Evolutionary conservation across 148 eudicot species (phyloP), one percentile per base, ranked within the genome.

Genomic region (Rheum nobile): DNA sequence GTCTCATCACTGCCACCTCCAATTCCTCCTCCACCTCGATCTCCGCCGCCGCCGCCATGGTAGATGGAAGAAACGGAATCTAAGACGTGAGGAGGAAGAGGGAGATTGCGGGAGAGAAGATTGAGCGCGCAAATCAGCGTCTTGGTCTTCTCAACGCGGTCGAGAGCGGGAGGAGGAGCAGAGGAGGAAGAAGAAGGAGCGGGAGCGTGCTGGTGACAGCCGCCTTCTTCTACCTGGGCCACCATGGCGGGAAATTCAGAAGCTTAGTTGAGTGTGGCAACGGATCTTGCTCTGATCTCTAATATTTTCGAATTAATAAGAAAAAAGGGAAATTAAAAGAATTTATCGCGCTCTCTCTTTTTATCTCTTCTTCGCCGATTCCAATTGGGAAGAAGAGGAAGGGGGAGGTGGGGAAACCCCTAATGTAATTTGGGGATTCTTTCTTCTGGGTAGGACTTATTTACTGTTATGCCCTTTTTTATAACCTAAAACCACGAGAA

Each of bases 101-200:
- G 99, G 67, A 96, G 86, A 65, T 96, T 86, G 22, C 99, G 90
- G 32, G 99, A 96, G 83, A 96, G 84, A 67, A 91, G 84, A 77
- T 90, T 96, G 73, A 96, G 91, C 1, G 97, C 99, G 67, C 96
- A 88, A 34, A 96, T 88, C 79, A 96, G 72, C 16, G 96, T 89
- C 83, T 88, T 92, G 8, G 97, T 89, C 72, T 86, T 85, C 80
- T 87, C 90, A 46, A 86, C 80, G 22, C 71, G 78, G 76, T 83
- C 80, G 35, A 52, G 73, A 9, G 70, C 5, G 22, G 71, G 39
- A 73, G 68, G 59, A 32, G 59, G 79, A 7, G 72, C 1, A 39
- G 73, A 39, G n/a, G 29, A 21, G 50, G 48, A 34, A 17, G 72
- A 13, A 22, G 44, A 22, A 71, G 72, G 73, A 41, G 46, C 12